phyloP scores from a whole-genome alignment of 108 stramenopile species.

The Cyclotella atomus region DNA sequence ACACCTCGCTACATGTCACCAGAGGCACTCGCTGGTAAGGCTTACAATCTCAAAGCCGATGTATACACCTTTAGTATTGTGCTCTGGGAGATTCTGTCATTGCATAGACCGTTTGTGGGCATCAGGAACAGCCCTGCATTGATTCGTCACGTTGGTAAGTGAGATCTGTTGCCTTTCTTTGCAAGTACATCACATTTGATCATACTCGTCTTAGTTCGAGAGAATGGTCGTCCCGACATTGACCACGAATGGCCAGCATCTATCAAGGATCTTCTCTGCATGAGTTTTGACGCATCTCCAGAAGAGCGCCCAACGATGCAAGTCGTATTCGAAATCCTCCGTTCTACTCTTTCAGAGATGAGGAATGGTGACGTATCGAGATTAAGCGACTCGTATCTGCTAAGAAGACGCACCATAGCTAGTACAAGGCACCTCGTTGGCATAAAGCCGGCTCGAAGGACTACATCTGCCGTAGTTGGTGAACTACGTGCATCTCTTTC shows the following conservation, averaged over 20 bases:
- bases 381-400: not conserved
- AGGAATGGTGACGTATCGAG: not conserved
- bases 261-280: constrained; percentile 21
- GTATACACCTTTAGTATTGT: constrained; percentile 53
- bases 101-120: constrained; percentile 13
- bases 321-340: not conserved
- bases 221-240: constrained; percentile 22
- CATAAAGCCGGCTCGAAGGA: too few species aligned
- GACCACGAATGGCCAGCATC: constrained; percentile 10
- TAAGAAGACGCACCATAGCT: not conserved
- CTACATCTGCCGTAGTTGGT: too few species aligned
- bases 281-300: constrained; percentile 14
- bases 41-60: constrained; percentile 54
- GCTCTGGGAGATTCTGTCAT: constrained; percentile 49
- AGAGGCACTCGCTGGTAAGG: constrained; percentile 16
- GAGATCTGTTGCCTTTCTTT: not conserved
- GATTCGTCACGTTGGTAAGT: constrained; percentile 30
- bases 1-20: constrained; percentile 48
- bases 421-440: too few species aligned
- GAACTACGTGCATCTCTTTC: too few species aligned
- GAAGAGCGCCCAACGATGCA: constrained; percentile 8
- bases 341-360: not conserved
- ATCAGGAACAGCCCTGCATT: constrained; percentile 18
- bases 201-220: not conserved
- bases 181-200: not conserved